Evolutionary conservation across 768 basidiomycete genomes (phyloP).

Genomic region (Leccinellum luteum): DNA sequence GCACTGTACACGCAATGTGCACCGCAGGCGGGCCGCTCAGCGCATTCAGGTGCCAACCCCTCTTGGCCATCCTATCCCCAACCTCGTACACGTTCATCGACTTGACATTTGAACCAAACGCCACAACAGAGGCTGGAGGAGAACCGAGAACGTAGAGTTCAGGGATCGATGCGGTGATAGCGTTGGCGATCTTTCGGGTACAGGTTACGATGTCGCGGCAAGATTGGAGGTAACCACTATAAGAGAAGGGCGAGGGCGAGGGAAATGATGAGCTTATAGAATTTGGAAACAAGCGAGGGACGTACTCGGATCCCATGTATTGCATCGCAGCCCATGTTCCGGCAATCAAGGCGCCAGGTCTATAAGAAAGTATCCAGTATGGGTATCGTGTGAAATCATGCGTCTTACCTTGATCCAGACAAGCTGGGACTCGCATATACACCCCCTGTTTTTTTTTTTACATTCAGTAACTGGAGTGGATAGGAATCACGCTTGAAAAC

Average conservation of each 20-base stretch:
- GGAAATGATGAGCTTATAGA: neutral
- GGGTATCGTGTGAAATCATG: neutral
- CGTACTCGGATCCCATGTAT: slow-evolving; percentile 83
- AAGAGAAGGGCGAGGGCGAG: neutral
- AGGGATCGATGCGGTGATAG: slow-evolving; percentile 65
- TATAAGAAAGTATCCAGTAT: slow-evolving; percentile 21
- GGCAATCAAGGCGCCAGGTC: slow-evolving; percentile 90
- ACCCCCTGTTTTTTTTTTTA: slow-evolving; percentile 65
- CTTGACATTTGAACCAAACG: slow-evolving; percentile 68
- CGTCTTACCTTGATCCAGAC: slow-evolving; percentile 79
- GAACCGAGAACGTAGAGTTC: slow-evolving; percentile 89
- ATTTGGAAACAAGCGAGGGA: slow-evolving; percentile 6
- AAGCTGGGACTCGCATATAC: slow-evolving; percentile 89
- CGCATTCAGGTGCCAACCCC: slow-evolving; percentile 92
- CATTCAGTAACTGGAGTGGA: neutral
- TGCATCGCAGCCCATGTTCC: slow-evolving; percentile 98
- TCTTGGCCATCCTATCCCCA: slow-evolving; percentile 81
- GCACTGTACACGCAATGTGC: slow-evolving; percentile 92
- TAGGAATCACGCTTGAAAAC: neutral
- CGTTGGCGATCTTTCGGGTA: slow-evolving; percentile 64
- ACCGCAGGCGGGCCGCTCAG: slow-evolving; percentile 75
- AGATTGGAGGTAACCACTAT: slow-evolving; percentile 83
- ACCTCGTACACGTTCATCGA: slow-evolving; percentile 72
- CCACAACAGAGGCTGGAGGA: slow-evolving; percentile 87
- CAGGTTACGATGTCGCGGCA: slow-evolving; percentile 80